Evolutionary conservation across 495 filamentous ascomycete species (phyloP).

Genomic region (Trichoderma virens): DNA sequence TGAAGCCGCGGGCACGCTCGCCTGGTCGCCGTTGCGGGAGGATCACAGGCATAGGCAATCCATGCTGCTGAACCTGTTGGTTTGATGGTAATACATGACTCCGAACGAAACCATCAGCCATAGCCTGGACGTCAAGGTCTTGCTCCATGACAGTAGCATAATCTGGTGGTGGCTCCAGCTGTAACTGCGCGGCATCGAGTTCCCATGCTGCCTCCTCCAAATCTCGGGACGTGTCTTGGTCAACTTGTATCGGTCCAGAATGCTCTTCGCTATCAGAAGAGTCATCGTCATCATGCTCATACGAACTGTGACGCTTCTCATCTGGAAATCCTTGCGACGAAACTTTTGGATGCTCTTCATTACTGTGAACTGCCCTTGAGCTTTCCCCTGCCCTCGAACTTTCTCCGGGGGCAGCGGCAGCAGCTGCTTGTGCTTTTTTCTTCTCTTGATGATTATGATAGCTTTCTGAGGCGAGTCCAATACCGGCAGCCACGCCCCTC

Average conservation of each 20-base stretch:
- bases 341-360: constrained; percentile 13
- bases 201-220: constrained; percentile 42
- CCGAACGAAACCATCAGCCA: background rate
- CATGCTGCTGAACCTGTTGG: constrained; percentile 38
- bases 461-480: constrained; percentile 37
- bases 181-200: constrained; percentile 39
- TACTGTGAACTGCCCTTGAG: constrained; percentile 10
- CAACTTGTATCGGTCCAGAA: background rate
- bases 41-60: constrained; percentile 11
- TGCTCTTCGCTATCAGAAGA: background rate
- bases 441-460: constrained; percentile 17
- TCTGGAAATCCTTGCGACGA: background rate
- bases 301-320: constrained; percentile 13
- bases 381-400: constrained; percentile 18
- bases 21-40: constrained; percentile 11
- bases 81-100: constrained; percentile 14
- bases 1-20: constrained; percentile 10
- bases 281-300: background rate
- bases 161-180: background rate
- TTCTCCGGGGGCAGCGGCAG: no score
- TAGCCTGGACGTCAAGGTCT: background rate
- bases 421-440: constrained; percentile 32
- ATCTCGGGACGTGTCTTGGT: constrained; percentile 12
- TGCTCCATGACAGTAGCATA: background rate
- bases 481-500: constrained; percentile 28